Evolutionary conservation across 179 eudicot genomes (phyloP), one percentile per base, ranked within the genome.

Genomic region (Corrigiola litoralis): DNA sequence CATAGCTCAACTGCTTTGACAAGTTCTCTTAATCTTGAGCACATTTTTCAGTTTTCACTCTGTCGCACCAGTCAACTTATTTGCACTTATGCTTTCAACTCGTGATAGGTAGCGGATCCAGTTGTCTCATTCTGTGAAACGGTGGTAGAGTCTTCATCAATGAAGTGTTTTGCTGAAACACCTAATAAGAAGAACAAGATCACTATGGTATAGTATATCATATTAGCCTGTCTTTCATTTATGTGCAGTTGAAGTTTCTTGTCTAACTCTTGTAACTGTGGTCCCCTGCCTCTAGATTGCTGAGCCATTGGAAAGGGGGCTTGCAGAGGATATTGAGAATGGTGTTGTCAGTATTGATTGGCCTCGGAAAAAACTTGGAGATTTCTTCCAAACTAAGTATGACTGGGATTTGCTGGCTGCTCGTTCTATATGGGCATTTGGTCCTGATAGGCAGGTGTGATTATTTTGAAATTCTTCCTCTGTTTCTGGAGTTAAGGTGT

Each of bases 341-440:
- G 82, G 90, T 66, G 82, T 84, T 69, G 97, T 95, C 41, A 88
- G 95, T 82, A 84, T 84, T 62, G 92, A 90, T 75, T 90, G 97
- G 96, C 86, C 89, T 20, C 75, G 89, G 36, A 92, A 81, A 79
- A 89, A 80, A 73, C 77, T 87, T 21, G 95, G 99, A 55, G 95
- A 91, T 45, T 95, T 95, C 58, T 95, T 95, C 68, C 94, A 94
- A 67, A 73, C 91, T 6, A 95, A 84, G 59, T 95, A 95, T 77
- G 99, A 95, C 72, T 95, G 99, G 99, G 99, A 95, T 85, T 75
- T 95, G 77, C 84, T 95, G 61, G 99, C 99, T 65, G 99, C 99
- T 24, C 84, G 99, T 60, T 90, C 97, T n/a, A 87, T 95, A 60
- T 95, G 99, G 99, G 99, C 99, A 33, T 95, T 95, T 91, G 99